These are phyloP conservation scores for Penicillium cosmopolitanum DNA, from an alignment of 495 filamentous ascomycete genomes.

Conservation along the genomic window DNA sequence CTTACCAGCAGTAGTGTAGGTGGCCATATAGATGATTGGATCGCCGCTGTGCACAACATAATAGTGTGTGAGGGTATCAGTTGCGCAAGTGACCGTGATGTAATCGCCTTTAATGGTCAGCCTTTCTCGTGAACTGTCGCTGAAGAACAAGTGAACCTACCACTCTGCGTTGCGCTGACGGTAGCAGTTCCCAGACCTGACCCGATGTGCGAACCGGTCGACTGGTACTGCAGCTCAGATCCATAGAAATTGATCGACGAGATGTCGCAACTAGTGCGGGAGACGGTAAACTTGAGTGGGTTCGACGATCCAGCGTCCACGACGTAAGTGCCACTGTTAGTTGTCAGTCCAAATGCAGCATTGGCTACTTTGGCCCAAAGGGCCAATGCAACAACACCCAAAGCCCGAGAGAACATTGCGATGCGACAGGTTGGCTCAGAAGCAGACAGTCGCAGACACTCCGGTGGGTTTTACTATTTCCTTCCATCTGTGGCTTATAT, in stretches of 20 bases:
- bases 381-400: slow-evolving; percentile 24
- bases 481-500: not conserved
- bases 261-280: slow-evolving; percentile 61
- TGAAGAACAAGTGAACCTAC: slow-evolving; percentile 14
- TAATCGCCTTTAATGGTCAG: slow-evolving; percentile 42
- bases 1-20: slow-evolving; percentile 57
- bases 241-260: slow-evolving; percentile 63
- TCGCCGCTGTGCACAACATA: slow-evolving; percentile 62
- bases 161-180: slow-evolving; percentile 51
- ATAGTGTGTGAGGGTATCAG: slow-evolving; percentile 64
- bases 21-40: slow-evolving; percentile 64
- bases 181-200: slow-evolving; percentile 64
- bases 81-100: slow-evolving; percentile 65
- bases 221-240: slow-evolving; percentile 58
- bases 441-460: not conserved
- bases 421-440: not conserved
- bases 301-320: slow-evolving; percentile 60
- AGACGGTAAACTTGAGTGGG: slow-evolving; percentile 59
- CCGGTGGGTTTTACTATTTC: not conserved
- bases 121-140: not conserved
- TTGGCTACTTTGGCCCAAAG: slow-evolving; percentile 27
- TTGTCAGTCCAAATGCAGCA: slow-evolving; percentile 40
- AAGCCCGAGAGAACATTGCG: slow-evolving; percentile 26
- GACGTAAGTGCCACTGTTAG: slow-evolving; percentile 39
- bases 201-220: slow-evolving; percentile 57